A percentile compares a stretch with the other conserved stretches of the same genome.
phyloP scores from a whole-genome alignment of 495 filamentous ascomycete genomes.

The Penicillium manginii region DNA sequence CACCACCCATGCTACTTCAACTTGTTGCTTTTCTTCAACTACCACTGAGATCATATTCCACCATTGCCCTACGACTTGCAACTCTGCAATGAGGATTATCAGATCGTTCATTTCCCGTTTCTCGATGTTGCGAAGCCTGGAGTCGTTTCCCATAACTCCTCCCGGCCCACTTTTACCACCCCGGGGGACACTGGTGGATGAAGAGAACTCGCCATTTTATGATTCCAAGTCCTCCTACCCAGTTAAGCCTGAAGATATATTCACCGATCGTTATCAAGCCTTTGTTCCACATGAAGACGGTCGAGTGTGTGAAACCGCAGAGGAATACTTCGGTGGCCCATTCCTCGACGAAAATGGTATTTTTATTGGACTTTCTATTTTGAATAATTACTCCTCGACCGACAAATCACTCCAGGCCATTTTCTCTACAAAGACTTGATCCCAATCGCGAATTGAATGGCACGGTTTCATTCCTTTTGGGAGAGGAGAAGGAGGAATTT shows the following conservation, averaged over 20 bases:
- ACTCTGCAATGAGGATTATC: conserved; percentile 27
- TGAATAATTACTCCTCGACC: conserved; percentile 29
- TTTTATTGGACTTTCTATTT: conserved; percentile 24
- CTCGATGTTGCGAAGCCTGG: conserved; percentile 33
- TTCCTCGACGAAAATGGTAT: conserved; percentile 44
- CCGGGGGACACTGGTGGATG: conserved; percentile 35
- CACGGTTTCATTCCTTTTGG: conserved; percentile 35
- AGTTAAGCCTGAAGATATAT: conserved; percentile 43
- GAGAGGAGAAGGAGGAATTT: conserved; percentile 47
- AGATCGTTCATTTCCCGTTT: conserved; percentile 28
- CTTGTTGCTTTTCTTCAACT: no score
- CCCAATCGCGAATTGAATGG: conserved; percentile 37
- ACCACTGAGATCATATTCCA: conserved; percentile 20
- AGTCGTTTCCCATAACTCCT: conserved; percentile 35
- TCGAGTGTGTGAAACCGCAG: conserved; percentile 38
- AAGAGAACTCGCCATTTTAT: conserved; percentile 42
- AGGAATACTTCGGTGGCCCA: conserved; percentile 44
- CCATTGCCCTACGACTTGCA: conserved; percentile 21
- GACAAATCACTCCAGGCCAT: conserved; percentile 36
- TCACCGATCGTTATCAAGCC: conserved; percentile 41
- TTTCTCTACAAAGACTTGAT: conserved; percentile 42
- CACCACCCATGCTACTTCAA: conserved; percentile 10
- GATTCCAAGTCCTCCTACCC: conserved; percentile 47
- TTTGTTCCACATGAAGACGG: conserved; percentile 39
- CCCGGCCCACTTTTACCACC: conserved; percentile 29